phyloP scores from a whole-genome alignment of 768 basidiomycete species.

The Tylopilus cervinicoccineus region DNA sequence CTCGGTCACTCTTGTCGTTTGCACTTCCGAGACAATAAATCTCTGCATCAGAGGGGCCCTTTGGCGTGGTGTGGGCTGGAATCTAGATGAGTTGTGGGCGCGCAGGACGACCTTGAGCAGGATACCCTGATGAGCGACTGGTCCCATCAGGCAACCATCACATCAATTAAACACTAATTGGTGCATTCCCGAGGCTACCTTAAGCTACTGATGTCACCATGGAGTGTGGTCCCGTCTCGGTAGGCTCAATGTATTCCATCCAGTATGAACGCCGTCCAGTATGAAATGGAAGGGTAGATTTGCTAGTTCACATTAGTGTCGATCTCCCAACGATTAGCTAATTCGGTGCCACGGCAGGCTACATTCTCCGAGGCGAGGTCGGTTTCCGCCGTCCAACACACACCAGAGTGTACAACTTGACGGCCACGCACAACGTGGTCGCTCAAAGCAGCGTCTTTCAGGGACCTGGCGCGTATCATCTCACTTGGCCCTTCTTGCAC shows the following conservation, averaged over 20 bases:
- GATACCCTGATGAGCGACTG: slow-evolving; percentile 2
- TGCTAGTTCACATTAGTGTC: slow-evolving; percentile 16
- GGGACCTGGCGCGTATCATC: slow-evolving; percentile 26
- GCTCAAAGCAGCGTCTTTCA: slow-evolving; percentile 16
- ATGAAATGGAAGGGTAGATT: slow-evolving; percentile 17
- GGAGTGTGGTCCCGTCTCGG: too few species aligned
- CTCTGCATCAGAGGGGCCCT: too few species aligned
- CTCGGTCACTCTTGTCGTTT: slow-evolving; percentile 5
- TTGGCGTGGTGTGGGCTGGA: slow-evolving; percentile 8
- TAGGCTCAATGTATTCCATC: too few species aligned
- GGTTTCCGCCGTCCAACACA: slow-evolving; percentile 18
- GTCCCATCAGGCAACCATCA: slow-evolving; percentile 3
- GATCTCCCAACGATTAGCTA: slow-evolving; percentile 22
- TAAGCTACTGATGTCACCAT: too few species aligned
- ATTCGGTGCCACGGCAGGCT: slow-evolving; percentile 14
- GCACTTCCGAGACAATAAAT: too few species aligned
- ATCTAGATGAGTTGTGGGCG: slow-evolving; percentile 17
- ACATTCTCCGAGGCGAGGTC: slow-evolving; percentile 4
- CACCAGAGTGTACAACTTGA: not conserved
- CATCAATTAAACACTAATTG: not conserved
- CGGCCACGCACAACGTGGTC: slow-evolving; percentile 24
- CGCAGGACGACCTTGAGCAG: slow-evolving; percentile 11
- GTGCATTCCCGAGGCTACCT: too few species aligned
- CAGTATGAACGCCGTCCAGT: slow-evolving; percentile 20
- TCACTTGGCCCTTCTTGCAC: slow-evolving; percentile 18